Conservation (phyloP, 495 filamentous ascomycete species). For the Evernia prunastri region DNA sequence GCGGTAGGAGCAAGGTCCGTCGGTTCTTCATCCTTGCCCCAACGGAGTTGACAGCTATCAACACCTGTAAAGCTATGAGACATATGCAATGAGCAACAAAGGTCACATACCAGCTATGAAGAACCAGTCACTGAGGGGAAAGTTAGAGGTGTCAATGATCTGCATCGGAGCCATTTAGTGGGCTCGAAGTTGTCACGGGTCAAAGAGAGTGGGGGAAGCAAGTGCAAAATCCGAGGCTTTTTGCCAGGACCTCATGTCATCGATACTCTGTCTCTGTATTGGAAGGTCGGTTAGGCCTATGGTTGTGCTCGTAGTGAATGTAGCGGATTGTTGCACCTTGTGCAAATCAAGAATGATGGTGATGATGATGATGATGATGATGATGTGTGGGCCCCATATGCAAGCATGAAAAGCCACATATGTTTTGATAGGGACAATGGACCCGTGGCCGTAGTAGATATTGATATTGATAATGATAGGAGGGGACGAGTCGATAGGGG, state of each 20-base stretch:
- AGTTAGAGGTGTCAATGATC: background rate
- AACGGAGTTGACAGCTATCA: conserved; percentile 28
- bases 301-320: conserved; percentile 1
- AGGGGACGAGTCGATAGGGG: conserved; percentile 2
- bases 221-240: background rate
- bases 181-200: background rate
- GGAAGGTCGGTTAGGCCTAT: background rate
- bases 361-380: no score
- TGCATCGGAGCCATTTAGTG: conserved; percentile 1
- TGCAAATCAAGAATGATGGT: conserved; percentile 7
- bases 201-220: conserved; percentile 2
- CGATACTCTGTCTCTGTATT: background rate
- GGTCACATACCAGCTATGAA: conserved; percentile 2
- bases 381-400: conserved; percentile 4
- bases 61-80: conserved; percentile 21
- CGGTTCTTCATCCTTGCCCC: conserved; percentile 48
- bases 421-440: background rate
- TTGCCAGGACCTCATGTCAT: background rate
- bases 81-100: background rate
- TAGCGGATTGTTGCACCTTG: background rate
- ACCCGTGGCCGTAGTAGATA: background rate
- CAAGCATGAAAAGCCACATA: background rate
- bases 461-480: background rate
- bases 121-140: conserved; percentile 5
- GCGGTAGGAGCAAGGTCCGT: conserved; percentile 42